Evolutionary conservation across 2,329 filamentous ascomycete species (phyloP), one percentile per base, ranked within the genome.

Genomic region (Penicillium hesseltinei): DNA sequence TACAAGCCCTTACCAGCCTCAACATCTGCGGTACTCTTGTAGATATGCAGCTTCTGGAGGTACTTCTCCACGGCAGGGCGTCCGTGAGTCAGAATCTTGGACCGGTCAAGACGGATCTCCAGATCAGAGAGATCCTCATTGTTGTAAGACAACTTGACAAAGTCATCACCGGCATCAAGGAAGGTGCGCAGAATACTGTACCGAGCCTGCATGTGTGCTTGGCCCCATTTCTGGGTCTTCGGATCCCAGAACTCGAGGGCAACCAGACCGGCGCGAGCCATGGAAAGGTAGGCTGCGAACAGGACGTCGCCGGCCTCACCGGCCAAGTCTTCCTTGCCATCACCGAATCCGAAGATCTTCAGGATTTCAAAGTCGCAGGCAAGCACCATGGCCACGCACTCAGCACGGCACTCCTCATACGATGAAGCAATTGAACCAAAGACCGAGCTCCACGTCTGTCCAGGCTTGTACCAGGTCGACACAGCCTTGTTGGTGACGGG

Each of bases 181-280:
- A 97, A 92, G 71, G 76, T 77, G 19, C 75, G 76, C 54, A 97
- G 79, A 68, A 97, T 96, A 51, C 88, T 90, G 77, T 92, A 97
- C 11, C 92, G 89, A 23, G 92, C 92, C 76, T 96, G 91, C 77
- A 91, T 95, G 72, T 96, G 92, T 62, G 89, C 84, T 75, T 96
- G 92, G 9, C 92, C 92, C 92, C 92, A 96, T 78, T 96, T 96
- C 64, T 87, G 82, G 66, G 84, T 87, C 78, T 92, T 92, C 6
- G 92, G 92, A 69, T 97, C 92, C 92, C 92, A 97, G 81, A 94
- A 91, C 73, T 97, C 93, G 23, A 97, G 82, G 1, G 92, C 89
- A 6, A 87, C 85, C 44, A 99, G 81, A 59, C 94, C 94, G n/a
- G 92, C 91, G 38, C 92, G 86, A 15, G 94, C 94, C 93, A 99